Evolutionary conservation across 2,329 filamentous ascomycete genomes (phyloP).

Genomic region (Calycina herbarum): DNA sequence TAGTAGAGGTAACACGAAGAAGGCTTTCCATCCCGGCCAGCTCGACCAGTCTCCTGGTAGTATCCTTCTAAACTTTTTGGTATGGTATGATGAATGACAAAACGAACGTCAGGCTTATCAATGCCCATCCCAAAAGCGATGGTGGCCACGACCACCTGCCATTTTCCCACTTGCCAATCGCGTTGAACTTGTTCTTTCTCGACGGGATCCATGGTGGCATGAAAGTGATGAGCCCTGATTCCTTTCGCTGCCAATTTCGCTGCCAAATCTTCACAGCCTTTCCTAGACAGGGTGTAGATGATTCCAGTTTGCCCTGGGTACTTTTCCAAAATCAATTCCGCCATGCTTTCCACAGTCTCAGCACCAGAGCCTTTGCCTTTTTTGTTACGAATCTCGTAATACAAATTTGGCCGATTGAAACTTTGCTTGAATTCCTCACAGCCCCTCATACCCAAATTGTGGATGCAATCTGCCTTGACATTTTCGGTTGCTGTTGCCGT

Average conservation of each 20-base stretch:
- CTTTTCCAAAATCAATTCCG: constrained; percentile 64
- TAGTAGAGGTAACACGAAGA: constrained; percentile 93
- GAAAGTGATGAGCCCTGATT: constrained; percentile 81
- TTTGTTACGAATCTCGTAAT: constrained; percentile 81
- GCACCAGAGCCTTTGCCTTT: constrained; percentile 51
- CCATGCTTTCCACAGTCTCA: constrained; percentile 51
- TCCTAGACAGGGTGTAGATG: constrained; percentile 86
- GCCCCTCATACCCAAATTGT: constrained; percentile 77
- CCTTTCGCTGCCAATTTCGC: constrained; percentile 59
- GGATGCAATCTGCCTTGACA: constrained; percentile 87
- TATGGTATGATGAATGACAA: constrained; percentile 89
- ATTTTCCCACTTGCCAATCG: constrained; percentile 76
- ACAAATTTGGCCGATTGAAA: constrained; percentile 95
- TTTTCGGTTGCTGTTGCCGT: constrained; percentile 94
- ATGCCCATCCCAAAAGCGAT: constrained; percentile 99
- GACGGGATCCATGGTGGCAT: constrained; percentile 70
- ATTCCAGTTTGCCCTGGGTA: constrained; percentile 80
- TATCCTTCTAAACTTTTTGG: constrained; percentile 97
- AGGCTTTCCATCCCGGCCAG: constrained; percentile 82
- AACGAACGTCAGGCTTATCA: constrained; percentile 94
- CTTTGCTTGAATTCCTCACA: constrained; percentile 86
- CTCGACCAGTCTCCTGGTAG: constrained; percentile 96
- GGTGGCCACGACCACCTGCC: constrained; percentile 92
- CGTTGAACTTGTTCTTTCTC: constrained; percentile 73
- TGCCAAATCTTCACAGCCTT: constrained; percentile 79